Evolutionary conservation across 2,329 filamentous ascomycete species (phyloP), one percentile per base, ranked within the genome.

Genomic region (Penicillium sp.): DNA sequence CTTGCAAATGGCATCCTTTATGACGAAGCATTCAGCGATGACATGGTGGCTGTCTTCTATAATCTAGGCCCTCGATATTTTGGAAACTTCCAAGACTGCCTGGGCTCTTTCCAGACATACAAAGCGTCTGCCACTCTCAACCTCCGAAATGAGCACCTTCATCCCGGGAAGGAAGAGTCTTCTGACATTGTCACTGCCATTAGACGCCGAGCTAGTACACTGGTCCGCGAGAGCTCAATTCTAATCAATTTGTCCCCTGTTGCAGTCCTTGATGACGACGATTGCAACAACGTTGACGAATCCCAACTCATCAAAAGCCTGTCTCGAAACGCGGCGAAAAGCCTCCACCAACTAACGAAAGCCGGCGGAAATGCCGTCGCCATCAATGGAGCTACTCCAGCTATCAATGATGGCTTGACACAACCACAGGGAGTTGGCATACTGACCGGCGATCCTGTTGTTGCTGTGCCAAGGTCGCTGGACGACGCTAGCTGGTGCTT

Each of bases 71-170:
- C 91, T 23, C 85, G 90, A 44, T 99, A 99, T 63, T 87, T 90
- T 66, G 94, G 94, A 15, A 99, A 99, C 68, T 96, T 95, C 63
- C 94, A 99, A 72, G 94, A 99, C 67, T 94, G 90, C 62, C 81
- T 99, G 13, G 94, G 95, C 5, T 93, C 91, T 1, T 95, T 99
- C 65, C 91, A 97, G 67, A 99, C 95, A 0, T 99, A 99, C 68
- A 85, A 89, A 64, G 93, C 94, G 6, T 97, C 94, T 1, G 93
- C 94, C 7, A 86, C 89, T 49, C 77, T 99, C 36, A 94, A 95
- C 53, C 81, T 96, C 48, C 87, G 93, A 42, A 97, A 97, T 64
- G 94, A 99, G 67, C 84, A 91, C 47, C 80, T 95, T 34, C 89
- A 95, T 70, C 87, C 90, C 1, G 92, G 91, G 12, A 95, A 91